phyloP scores from a whole-genome alignment of 352 stramenopile genomes.

The Globisporangium canariense region DNA sequence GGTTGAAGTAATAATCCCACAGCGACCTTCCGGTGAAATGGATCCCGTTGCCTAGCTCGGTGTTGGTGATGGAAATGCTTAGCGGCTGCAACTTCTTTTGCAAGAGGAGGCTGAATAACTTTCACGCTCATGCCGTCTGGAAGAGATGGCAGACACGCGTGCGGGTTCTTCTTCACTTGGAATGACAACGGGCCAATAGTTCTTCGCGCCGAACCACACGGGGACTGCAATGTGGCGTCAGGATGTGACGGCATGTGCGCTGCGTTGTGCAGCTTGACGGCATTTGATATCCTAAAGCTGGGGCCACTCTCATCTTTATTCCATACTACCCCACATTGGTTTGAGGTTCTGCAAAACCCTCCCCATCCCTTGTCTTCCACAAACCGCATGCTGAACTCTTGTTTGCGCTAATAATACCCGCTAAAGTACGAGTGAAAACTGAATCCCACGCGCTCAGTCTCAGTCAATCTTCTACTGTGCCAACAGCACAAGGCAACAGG shows the following conservation, averaged over 20 bases:
- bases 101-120: background rate
- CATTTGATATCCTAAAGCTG: too few relatives aligned
- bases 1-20: too few relatives aligned
- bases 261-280: too few relatives aligned
- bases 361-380: too few relatives aligned
- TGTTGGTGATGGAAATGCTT: background rate
- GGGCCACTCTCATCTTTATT: too few relatives aligned
- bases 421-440: conserved; percentile 3
- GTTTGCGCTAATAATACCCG: background rate
- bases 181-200: background rate
- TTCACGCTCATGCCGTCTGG: background rate
- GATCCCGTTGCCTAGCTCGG: background rate
- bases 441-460: background rate
- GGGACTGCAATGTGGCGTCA: background rate
- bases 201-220: background rate
- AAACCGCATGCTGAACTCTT: background rate
- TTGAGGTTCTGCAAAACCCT: too few relatives aligned
- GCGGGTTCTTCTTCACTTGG: background rate
- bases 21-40: background rate
- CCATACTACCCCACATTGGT: too few relatives aligned
- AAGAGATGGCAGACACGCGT: background rate
- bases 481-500: background rate
- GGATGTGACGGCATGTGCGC: too few relatives aligned
- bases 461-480: background rate
- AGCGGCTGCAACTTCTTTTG: background rate